phyloP scores from a whole-genome alignment of 2,329 filamentous ascomycete species.

The Botrytis porri region DNA sequence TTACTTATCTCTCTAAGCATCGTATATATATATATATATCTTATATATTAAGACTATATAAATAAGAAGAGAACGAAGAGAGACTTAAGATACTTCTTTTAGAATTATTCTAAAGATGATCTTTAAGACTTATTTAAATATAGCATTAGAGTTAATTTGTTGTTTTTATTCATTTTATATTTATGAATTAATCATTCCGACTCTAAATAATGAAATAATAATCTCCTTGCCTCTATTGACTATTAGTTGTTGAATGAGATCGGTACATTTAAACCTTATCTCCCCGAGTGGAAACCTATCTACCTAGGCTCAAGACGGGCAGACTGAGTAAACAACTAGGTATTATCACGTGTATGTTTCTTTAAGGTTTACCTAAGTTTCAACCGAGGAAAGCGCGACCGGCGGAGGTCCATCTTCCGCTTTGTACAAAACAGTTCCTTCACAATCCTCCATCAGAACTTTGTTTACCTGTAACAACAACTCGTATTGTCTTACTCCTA shows the following conservation, averaged over 20 bases:
- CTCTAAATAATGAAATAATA: neutral
- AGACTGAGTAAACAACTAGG: neutral
- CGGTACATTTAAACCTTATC: neutral
- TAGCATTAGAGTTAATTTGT: neutral
- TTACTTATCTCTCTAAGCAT: too few species aligned
- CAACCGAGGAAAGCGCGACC: conserved; percentile 1
- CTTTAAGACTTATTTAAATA: neutral
- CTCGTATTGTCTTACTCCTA: neutral
- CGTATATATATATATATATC: neutral
- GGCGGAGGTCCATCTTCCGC: conserved; percentile 1
- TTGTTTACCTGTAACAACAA: neutral
- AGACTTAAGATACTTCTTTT: neutral
- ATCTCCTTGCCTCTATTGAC: neutral
- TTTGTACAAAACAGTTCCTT: neutral
- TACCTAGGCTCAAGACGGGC: too few species aligned
- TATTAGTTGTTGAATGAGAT: neutral
- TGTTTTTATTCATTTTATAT: neutral
- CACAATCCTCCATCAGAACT: neutral
- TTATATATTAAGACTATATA: neutral
- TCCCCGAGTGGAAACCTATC: neutral
- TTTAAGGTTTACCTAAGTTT: neutral
- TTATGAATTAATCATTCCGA: neutral
- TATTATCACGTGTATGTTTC: neutral
- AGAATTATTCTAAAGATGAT: neutral
- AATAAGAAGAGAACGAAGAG: neutral